Evolutionary conservation across 306 rosid genomes (phyloP).

Genomic region (Cercis canadensis): DNA sequence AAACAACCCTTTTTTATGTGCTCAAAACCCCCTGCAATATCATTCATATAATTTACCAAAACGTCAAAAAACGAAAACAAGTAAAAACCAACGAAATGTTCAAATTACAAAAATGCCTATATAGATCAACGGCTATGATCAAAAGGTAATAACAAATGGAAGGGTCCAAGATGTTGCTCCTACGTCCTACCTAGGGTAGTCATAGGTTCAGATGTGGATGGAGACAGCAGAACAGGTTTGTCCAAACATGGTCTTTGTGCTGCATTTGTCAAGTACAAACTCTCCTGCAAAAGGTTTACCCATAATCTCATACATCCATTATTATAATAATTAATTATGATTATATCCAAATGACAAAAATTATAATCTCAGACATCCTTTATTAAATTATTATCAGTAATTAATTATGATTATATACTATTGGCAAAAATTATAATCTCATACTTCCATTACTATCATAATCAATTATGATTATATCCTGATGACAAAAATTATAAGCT

Average conservation of each 20-base stretch:
- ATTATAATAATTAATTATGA: not conserved
- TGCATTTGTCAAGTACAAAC: slow-evolving; percentile 46
- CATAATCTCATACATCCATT: slow-evolving; percentile 9
- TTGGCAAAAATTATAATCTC: no score
- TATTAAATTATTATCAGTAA: no score
- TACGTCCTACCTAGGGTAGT: no score
- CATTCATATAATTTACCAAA: no score
- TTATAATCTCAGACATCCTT: no score
- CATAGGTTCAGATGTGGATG: slow-evolving; percentile 43
- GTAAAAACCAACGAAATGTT: no score
- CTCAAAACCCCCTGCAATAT: slow-evolving; percentile 51
- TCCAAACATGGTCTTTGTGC: slow-evolving; percentile 51
- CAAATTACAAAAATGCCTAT: no score
- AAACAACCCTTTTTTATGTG: slow-evolving; percentile 62
- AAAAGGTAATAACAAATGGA: no score
- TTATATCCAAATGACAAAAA: not conserved
- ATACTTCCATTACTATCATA: not conserved
- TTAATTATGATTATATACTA: no score
- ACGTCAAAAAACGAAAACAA: no score
- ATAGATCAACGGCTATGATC: no score
- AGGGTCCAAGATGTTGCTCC: no score
- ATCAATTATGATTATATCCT: not conserved
- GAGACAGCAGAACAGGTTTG: slow-evolving; percentile 49
- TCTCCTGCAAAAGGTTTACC: slow-evolving; percentile 41
- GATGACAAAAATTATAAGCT: not conserved